Base-by-base conservation (phyloP, 257 asterid species). In the Craterostigma plantagineum region DNA sequence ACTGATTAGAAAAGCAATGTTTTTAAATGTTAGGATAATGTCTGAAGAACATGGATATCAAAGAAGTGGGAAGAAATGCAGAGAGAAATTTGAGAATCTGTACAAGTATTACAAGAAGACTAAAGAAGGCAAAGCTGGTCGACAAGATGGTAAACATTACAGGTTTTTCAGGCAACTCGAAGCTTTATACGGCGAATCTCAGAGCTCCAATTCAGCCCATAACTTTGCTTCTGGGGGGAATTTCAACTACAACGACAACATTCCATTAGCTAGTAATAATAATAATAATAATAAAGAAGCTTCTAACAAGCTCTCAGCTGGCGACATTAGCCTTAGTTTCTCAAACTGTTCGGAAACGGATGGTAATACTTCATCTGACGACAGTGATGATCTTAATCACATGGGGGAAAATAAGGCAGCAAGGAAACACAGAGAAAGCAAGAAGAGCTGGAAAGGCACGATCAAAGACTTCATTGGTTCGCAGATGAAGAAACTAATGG, bases 41-140 rank as follows among this genome's bases (percentile, higher is more conserved):
- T 63, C 55, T 6, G 87, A 86, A 48, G 94, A 86, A 43, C 69
- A 78, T 40, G 85, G 93, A 7, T 86, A 81, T 40, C 91, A 76
- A 53, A 71, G 97, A 50, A 86, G 78, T 44, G 97, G 97, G 17
- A 86, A 86, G 51, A 86, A 86, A 58, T 81, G 94, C 71, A 73
- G 93, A 55, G 97, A 86, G 57, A 86, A 86, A 43, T 86, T 86
- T 17, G 97, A 86, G 68, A 86, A 86, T 53, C 50, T 86, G 49
- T 81, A 86, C 78, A 86, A 86, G 46, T 86, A 86, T 54, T 86
- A 86, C 91, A 86, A 81, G 55, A 86, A 86, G 69, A 86, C 97
- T 11, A 86, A 65, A 68, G 94, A 71, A 46, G 96, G 94, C 11
- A 86, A 78, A 27, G 77, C 90, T n/a, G 80, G 94, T n/a, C 65